Base-by-base conservation (phyloP, 805 yeast species). In the Wickerhamiella australiensis region DNA sequence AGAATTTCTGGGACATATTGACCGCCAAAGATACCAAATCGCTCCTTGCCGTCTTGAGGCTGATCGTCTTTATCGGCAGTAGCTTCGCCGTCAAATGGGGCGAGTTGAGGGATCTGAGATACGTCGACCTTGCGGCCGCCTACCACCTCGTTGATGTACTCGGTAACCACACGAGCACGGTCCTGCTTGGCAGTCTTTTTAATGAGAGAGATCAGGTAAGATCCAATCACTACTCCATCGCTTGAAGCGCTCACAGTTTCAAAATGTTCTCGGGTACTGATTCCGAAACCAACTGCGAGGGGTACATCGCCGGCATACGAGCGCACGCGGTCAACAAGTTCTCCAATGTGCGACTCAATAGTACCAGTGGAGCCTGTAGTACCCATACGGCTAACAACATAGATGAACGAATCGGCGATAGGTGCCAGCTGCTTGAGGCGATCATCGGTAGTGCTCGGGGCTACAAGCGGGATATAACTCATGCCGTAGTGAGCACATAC, bases 1-100 rank as follows among this genome's bases (percentile, higher is more conserved):
- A 92, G 71, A 20, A 94, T 85, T 71, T 92, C 99, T 36, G 99
- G 99, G 37, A 92, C 98, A 63, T 86, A 92, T 70, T 92, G 98
- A 53, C 99, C 99, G 65, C 99, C 99, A 63, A 86, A 94, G 46
- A 79, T 87, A 61, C 97, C 99, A 60, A 90, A 90, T 54, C 82
- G 74, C 51, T 90, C 82, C 57, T 79, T 75, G 63, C 76, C 83
- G 9, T 50, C 52, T n/a, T 54, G 49, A 50, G 54, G 51, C 22
- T 49, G 49, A 50, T 46, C 53, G 43, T 60, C 58, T 9, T 53
- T 46, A 37, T 71, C 77, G 13, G 53, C 52, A 11, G 53, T 45
- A 7, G 50, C 50, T 23, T 37, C 46, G 20, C 46, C 48, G 8
- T 50, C 54, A 15, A 49, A 53, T 1, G 26, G 41, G n/a, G 40